A percentile compares a stretch with the other conserved stretches of the same genome.
Evolutionary conservation across 306 rosid species (phyloP).

Genomic region (Hylodesmum podocarpum): DNA sequence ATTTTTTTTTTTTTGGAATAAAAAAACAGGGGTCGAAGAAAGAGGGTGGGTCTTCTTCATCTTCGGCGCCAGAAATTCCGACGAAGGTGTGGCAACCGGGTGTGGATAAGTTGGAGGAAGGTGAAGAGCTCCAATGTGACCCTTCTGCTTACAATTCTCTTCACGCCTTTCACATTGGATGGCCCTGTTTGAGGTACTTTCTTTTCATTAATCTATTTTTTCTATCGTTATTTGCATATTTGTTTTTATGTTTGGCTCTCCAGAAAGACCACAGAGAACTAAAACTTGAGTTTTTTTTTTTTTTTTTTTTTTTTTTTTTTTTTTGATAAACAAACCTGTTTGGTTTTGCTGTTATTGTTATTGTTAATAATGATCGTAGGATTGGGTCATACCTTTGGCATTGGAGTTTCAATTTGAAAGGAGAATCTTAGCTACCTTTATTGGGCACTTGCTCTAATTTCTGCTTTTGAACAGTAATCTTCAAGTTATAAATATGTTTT

Average conservation of each 20-base stretch:
- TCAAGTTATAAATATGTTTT: conserved; percentile 22
- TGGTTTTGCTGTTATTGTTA: neutral
- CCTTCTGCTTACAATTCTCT: conserved; percentile 91
- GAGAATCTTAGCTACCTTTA: neutral
- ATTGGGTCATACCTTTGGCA: neutral
- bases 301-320: too few species aligned
- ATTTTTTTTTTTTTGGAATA: neutral
- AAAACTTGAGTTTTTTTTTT: neutral
- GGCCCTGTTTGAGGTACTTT: conserved; percentile 88
- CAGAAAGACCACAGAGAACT: neutral
- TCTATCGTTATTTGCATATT: neutral
- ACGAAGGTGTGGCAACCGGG: conserved; percentile 94
- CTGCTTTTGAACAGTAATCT: neutral
- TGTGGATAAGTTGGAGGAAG: conserved; percentile 92
- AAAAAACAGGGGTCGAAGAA: conserved; percentile 46
- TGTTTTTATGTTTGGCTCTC: neutral
- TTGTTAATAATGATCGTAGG: neutral
- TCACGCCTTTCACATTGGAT: conserved; percentile 83
- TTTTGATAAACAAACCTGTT: neutral
- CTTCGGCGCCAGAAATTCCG: conserved; percentile 60
- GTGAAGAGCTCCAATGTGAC: conserved; percentile 96
- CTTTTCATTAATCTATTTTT: neutral
- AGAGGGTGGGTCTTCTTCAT: conserved; percentile 67
- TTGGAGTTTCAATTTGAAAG: neutral
- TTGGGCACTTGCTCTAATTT: neutral